phyloP scores from a whole-genome alignment of 306 rosid species.

The Inga leiocalycina region DNA sequence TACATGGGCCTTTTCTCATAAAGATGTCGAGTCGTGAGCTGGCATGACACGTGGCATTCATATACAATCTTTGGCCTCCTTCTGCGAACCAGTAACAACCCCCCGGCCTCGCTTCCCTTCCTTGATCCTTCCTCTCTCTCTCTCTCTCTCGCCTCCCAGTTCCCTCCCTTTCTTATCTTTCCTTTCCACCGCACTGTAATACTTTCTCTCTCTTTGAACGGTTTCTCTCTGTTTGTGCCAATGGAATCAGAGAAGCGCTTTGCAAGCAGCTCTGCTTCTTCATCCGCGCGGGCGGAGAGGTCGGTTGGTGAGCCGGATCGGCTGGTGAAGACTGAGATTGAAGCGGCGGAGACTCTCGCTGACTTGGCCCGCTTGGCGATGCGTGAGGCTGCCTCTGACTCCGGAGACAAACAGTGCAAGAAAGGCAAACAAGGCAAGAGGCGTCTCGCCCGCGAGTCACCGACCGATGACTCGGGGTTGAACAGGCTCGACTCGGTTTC shows the following conservation, averaged over 20 bases:
- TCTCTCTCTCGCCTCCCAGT: conserved; percentile 6
- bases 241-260: conserved; percentile 39
- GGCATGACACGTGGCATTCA: conserved; percentile 67
- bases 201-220: not conserved
- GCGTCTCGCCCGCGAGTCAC: conserved; percentile 53
- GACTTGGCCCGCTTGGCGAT: conserved; percentile 69
- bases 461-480: conserved; percentile 35
- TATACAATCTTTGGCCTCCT: conserved; percentile 25
- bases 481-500: conserved; percentile 37
- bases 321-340: conserved; percentile 70
- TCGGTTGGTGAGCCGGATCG: conserved; percentile 44
- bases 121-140: not conserved
- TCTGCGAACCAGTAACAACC: conserved; percentile 38
- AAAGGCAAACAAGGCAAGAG: conserved; percentile 45
- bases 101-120: not conserved
- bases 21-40: conserved; percentile 48
- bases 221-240: not conserved
- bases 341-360: conserved; percentile 95
- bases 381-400: conserved; percentile 43
- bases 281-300: conserved; percentile 18
- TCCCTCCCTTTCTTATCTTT: not conserved
- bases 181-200: conserved; percentile 26
- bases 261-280: conserved; percentile 36
- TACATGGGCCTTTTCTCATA: conserved; percentile 43
- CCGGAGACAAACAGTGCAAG: conserved; percentile 40